These are phyloP conservation scores for Bullera alba DNA, from an alignment of 768 basidiomycete genomes.

Conservation along the genomic window DNA sequence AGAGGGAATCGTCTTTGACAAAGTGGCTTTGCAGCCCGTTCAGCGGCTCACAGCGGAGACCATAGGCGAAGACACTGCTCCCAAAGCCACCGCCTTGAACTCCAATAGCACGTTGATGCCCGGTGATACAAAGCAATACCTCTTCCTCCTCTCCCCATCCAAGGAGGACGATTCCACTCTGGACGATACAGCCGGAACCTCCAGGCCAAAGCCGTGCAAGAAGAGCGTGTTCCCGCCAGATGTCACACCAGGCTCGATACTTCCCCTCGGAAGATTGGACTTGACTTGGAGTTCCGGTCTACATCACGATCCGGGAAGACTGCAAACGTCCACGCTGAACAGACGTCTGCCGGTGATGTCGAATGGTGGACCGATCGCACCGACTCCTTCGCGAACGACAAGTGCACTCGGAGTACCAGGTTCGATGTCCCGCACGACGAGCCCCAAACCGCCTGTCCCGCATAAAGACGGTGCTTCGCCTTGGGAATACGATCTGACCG, in stretches of 20 bases:
- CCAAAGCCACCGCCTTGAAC: conserved; percentile 52
- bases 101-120: conserved; percentile 68
- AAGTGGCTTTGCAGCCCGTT: conserved; percentile 49
- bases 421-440: not conserved
- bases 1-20: conserved; percentile 72
- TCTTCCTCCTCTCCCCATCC: conserved; percentile 66
- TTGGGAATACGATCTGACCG: conserved; percentile 32
- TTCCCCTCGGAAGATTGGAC: conserved; percentile 79
- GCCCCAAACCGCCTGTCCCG: conserved; percentile 2
- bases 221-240: conserved; percentile 46
- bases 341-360: conserved; percentile 60
- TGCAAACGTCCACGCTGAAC: conserved; percentile 83
- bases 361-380: not conserved
- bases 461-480: not conserved
- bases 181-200: not conserved
- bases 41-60: conserved; percentile 15
- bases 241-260: conserved; percentile 61
- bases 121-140: conserved; percentile 76
- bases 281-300: conserved; percentile 73
- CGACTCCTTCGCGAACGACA: not conserved
- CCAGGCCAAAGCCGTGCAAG: not conserved
- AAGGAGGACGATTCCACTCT: not conserved
- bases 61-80: conserved; percentile 4
- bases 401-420: not conserved
- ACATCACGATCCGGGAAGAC: conserved; percentile 75